Percentiles rank a stretch among this genome's conserved stretches.
phyloP scores from a whole-genome alignment of 2,329 filamentous ascomycete species.

The Colletotrichum truncatum region DNA sequence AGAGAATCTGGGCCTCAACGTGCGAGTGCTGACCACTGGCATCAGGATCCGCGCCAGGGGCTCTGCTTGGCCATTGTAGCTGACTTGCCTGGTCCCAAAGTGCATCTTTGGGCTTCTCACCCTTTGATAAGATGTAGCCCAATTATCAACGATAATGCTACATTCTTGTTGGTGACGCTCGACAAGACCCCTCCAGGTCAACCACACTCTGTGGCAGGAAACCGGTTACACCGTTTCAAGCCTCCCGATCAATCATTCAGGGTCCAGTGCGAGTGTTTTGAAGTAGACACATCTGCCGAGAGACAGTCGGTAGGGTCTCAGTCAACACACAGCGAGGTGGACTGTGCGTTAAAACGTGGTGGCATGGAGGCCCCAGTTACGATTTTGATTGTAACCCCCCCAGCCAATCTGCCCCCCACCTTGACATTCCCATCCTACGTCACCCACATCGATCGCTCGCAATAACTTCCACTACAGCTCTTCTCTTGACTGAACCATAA shows the following conservation, averaged over 20 bases:
- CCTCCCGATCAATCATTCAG: background rate
- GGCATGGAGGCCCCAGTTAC: slow-evolving; percentile 3
- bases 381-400: slow-evolving; percentile 1
- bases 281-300: background rate
- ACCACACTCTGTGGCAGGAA: background rate
- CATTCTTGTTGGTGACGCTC: background rate
- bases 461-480: background rate
- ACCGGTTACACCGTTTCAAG: background rate
- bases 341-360: slow-evolving; percentile 5
- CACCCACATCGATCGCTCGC: background rate
- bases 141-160: background rate
- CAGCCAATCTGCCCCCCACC: slow-evolving; percentile 5
- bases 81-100: background rate
- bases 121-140: background rate
- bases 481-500: background rate
- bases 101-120: background rate
- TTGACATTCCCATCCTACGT: slow-evolving; percentile 10
- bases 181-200: background rate
- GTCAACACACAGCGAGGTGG: background rate
- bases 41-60: background rate
- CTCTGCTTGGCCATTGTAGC: background rate
- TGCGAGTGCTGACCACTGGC: background rate
- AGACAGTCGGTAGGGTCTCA: background rate
- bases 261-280: background rate
- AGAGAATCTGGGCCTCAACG: background rate